phyloP scores from a whole-genome alignment of 2,329 filamentous ascomycete species.

The Sphaerulina vaccinii region DNA sequence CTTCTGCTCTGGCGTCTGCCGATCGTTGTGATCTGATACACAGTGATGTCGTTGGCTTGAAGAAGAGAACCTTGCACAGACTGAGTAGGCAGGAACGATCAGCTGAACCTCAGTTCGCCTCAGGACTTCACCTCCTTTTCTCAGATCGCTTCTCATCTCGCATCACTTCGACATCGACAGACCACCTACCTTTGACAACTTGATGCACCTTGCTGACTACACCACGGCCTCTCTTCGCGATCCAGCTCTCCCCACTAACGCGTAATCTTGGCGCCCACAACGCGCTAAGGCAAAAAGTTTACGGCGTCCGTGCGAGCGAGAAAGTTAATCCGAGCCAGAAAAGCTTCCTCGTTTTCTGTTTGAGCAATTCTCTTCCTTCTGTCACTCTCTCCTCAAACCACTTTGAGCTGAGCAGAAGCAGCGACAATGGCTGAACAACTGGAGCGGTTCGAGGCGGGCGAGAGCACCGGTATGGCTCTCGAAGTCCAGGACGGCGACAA shows the following conservation, averaged over 20 bases:
- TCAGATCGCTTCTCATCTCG: too few species aligned
- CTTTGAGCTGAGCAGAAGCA: constrained; percentile 14
- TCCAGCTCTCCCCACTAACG: background rate
- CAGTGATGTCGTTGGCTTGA: background rate
- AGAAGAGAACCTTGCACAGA: background rate
- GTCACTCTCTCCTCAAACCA: constrained; percentile 6
- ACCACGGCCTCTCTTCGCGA: constrained; percentile 7
- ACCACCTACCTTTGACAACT: too few species aligned
- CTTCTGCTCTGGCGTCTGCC: background rate
- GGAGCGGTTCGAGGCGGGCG: constrained; percentile 25
- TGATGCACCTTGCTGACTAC: too few species aligned
- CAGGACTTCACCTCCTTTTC: too few species aligned
- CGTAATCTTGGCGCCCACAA: background rate
- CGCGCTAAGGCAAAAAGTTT: background rate
- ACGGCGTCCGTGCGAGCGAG: too few species aligned
- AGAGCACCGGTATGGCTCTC: constrained; percentile 61
- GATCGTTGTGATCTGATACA: background rate
- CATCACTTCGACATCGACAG: too few species aligned
- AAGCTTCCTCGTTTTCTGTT: background rate
- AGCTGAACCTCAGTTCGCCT: too few species aligned
- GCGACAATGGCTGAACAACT: constrained; percentile 31
- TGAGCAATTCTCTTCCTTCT: constrained; percentile 10
- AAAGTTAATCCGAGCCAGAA: background rate
- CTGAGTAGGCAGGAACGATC: too few species aligned
- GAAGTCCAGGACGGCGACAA: constrained; percentile 86